Percentiles rank a stretch among this genome's conserved stretches.
Conservation (phyloP, 306 rosid genomes). For the Pyrus betulifolia region DNA sequence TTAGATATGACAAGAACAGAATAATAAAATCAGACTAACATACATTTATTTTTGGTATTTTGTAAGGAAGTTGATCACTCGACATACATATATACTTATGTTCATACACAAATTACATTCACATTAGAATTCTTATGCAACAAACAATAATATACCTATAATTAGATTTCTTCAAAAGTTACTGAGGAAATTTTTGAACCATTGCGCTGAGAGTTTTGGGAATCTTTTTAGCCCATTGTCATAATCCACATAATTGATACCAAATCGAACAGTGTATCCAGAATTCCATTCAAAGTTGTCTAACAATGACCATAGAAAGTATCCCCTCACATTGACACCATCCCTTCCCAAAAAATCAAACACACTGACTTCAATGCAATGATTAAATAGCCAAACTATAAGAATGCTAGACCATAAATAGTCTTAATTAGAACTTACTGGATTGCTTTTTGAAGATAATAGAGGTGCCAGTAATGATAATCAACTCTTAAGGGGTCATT, state of each 20-base stretch:
- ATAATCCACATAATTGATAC: slow-evolving; percentile 51
- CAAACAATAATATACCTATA: not conserved
- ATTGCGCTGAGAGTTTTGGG: slow-evolving; percentile 51
- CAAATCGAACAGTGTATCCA: slow-evolving; percentile 54
- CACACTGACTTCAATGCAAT: not conserved
- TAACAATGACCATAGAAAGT: slow-evolving; percentile 63
- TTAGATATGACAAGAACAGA: too few species aligned
- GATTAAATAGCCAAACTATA: not conserved
- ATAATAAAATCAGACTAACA: too few species aligned
- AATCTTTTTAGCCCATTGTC: slow-evolving; percentile 40
- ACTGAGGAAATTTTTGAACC: slow-evolving; percentile 52
- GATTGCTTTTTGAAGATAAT: slow-evolving; percentile 38
- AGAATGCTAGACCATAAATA: not conserved
- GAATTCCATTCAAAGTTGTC: slow-evolving; percentile 56
- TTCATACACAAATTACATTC: not conserved
- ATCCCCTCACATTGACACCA: slow-evolving; percentile 62
- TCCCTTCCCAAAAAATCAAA: slow-evolving; percentile 12
- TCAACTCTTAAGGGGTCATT: slow-evolving; percentile 34
- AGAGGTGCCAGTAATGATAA: slow-evolving; percentile 32
- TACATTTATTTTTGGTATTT: too few species aligned
- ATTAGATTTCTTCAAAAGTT: not conserved
- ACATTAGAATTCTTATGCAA: not conserved
- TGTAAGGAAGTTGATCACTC: not conserved
- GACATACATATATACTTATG: not conserved
- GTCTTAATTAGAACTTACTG: slow-evolving; percentile 23